These are phyloP conservation scores for Nothophytophthora sp. DNA, from an alignment of 352 stramenopile species.

Conservation along the genomic window DNA sequence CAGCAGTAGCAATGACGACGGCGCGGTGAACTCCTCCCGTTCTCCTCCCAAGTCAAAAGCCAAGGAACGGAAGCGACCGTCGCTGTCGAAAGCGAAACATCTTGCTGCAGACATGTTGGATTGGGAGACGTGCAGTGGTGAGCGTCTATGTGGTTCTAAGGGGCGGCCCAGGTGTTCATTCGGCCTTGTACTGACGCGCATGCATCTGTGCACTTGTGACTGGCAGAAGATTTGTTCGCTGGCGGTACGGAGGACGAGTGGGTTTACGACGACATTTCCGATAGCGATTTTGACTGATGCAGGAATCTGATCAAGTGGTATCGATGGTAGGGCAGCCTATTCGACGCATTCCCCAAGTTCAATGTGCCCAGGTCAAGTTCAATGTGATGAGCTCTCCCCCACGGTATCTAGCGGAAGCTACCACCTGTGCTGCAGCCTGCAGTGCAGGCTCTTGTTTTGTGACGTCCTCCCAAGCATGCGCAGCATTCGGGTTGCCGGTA, in stretches of 20 bases:
- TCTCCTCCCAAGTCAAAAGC: neutral
- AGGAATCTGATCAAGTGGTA: neutral
- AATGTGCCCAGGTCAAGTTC: too few species aligned
- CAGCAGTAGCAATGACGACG: neutral
- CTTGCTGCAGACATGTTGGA: constrained; percentile 52
- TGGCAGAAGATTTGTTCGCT: constrained; percentile 37
- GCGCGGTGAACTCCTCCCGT: neutral
- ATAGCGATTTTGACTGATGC: constrained; percentile 61
- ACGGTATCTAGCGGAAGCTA: too few species aligned
- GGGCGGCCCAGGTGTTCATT: constrained; percentile 4
- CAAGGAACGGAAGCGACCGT: constrained; percentile 15
- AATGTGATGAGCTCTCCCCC: too few species aligned
- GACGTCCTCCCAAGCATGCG: too few species aligned
- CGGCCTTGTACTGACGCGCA: constrained; percentile 2
- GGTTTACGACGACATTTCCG: constrained; percentile 62
- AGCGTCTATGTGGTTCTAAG: constrained; percentile 12
- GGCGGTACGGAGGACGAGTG: constrained; percentile 32
- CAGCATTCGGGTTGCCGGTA: too few species aligned
- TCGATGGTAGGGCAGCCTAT: too few species aligned
- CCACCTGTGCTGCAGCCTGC: too few species aligned
- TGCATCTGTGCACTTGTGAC: constrained; percentile 19
- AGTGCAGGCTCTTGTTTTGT: too few species aligned
- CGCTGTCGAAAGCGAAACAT: constrained; percentile 16
- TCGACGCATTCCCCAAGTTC: too few species aligned
- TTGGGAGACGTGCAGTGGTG: constrained; percentile 74